These are phyloP conservation scores for Crinitomyces ghanaensis DNA, from an alignment of 805 yeast genomes.

Conservation along the genomic window DNA sequence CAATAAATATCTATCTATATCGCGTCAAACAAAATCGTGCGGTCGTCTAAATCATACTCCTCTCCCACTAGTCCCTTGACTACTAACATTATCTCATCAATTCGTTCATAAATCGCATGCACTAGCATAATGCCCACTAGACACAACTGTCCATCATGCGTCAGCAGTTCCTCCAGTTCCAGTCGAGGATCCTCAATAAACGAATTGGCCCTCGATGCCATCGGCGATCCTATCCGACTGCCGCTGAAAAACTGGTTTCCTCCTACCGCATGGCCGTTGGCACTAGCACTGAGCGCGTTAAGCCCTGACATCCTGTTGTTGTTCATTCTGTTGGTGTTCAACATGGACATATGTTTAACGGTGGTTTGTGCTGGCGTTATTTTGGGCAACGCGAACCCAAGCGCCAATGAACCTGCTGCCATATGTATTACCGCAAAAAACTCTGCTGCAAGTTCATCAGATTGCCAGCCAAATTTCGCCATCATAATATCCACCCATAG, in stretches of 20 bases:
- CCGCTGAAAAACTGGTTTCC: too few species aligned
- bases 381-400: conserved; percentile 24
- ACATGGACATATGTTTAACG: conserved; percentile 9
- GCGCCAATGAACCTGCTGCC: conserved; percentile 20
- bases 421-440: conserved; percentile 23
- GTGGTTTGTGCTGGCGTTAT: conserved; percentile 23
- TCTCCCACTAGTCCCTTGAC: conserved; percentile 28
- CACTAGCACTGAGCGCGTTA: not conserved
- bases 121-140: conserved; percentile 19
- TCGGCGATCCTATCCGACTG: too few species aligned
- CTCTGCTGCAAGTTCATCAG: conserved; percentile 19
- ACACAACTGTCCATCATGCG: conserved; percentile 18
- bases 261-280: conserved; percentile 1
- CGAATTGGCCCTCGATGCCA: not conserved
- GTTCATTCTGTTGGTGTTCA: conserved; percentile 4
- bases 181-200: not conserved
- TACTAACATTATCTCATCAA: conserved; percentile 22
- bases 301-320: not conserved
- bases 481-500: conserved; percentile 16
- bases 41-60: conserved; percentile 20
- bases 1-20: too few species aligned
- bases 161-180: conserved; percentile 2
- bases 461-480: conserved; percentile 22
- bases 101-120: conserved; percentile 22
- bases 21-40: conserved; percentile 4